A percentile compares a stretch with the other conserved stretches of the same genome.
phyloP scores from a whole-genome alignment of 2,329 filamentous ascomycete genomes.

The Pleoardoris graminearum region DNA sequence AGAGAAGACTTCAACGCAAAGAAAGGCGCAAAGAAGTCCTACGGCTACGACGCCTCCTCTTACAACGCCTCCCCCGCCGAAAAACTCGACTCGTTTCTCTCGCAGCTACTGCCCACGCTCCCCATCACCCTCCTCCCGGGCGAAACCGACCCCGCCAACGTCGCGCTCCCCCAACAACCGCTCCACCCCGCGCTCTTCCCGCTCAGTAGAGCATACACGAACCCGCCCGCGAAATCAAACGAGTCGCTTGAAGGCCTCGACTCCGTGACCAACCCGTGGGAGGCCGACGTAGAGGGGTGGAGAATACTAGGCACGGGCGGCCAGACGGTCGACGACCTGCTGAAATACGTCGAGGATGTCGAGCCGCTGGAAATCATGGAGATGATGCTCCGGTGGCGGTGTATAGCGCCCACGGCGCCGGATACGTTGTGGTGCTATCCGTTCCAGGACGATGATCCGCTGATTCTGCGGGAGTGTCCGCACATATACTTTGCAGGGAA shows the following conservation, averaged over 20 bases:
- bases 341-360: slow-evolving; percentile 82
- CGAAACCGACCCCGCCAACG: slow-evolving; percentile 81
- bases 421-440: slow-evolving; percentile 97
- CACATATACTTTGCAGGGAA: slow-evolving; percentile 91
- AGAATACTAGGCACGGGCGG: slow-evolving; percentile 83
- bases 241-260: slow-evolving; percentile 74
- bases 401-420: slow-evolving; percentile 88
- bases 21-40: slow-evolving; percentile 72
- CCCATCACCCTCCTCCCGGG: slow-evolving; percentile 90
- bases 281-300: slow-evolving; percentile 89
- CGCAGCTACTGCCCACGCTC: slow-evolving; percentile 78
- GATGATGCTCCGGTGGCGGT: slow-evolving; percentile 88
- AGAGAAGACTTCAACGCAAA: slow-evolving; percentile 50
- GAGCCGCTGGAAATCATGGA: slow-evolving; percentile 89
- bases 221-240: slow-evolving; percentile 48
- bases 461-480: slow-evolving; percentile 81
- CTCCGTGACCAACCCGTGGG: slow-evolving; percentile 88
- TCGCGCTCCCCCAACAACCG: slow-evolving; percentile 87
- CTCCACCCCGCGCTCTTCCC: slow-evolving; percentile 94
- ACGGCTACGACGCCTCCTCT: slow-evolving; percentile 86
- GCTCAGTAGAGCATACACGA: slow-evolving; percentile 68
- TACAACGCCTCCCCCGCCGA: slow-evolving; percentile 88
- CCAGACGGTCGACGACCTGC: slow-evolving; percentile 91
- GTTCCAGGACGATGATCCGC: slow-evolving; percentile 90
- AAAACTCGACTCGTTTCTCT: slow-evolving; percentile 81